Conservation (phyloP, 148 eudicot genomes). For the Heliamphora exappendiculata region DNA sequence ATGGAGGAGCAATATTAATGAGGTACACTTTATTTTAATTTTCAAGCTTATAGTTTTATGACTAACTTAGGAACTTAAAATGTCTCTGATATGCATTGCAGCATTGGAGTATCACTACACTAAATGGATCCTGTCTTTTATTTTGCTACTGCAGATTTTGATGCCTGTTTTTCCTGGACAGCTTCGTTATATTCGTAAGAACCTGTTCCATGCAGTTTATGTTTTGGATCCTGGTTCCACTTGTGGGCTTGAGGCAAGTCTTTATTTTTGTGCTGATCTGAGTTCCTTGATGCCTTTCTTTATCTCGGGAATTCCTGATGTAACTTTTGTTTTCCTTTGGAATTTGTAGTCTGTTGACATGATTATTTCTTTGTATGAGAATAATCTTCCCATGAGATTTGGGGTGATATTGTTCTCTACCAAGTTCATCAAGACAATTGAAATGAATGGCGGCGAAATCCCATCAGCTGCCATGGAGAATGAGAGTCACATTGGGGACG, state of each 20-base stretch:
- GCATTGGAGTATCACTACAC: too few relatives aligned
- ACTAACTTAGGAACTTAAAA: background rate
- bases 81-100: background rate
- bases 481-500: slow-evolving; percentile 38
- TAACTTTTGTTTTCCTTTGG: slow-evolving; percentile 10
- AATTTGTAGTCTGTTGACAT: slow-evolving; percentile 56
- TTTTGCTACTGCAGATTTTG: slow-evolving; percentile 52
- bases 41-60: background rate
- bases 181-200: slow-evolving; percentile 87
- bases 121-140: background rate
- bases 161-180: slow-evolving; percentile 99
- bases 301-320: slow-evolving; percentile 8
- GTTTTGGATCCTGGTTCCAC: slow-evolving; percentile 80
- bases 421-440: slow-evolving; percentile 41
- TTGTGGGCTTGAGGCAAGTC: slow-evolving; percentile 92
- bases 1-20: slow-evolving; percentile 94
- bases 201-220: slow-evolving; percentile 81
- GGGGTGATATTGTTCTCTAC: slow-evolving; percentile 82
- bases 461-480: slow-evolving; percentile 24
- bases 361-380: slow-evolving; percentile 65
- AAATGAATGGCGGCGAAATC: slow-evolving; percentile 45
- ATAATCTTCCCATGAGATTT: slow-evolving; percentile 86
- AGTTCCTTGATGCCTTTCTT: slow-evolving; percentile 6
- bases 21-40: slow-evolving; percentile 37
- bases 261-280: slow-evolving; percentile 9